Base-by-base conservation (phyloP, 1,139 yeast species). In the Yamadazyma epiphylla region DNA sequence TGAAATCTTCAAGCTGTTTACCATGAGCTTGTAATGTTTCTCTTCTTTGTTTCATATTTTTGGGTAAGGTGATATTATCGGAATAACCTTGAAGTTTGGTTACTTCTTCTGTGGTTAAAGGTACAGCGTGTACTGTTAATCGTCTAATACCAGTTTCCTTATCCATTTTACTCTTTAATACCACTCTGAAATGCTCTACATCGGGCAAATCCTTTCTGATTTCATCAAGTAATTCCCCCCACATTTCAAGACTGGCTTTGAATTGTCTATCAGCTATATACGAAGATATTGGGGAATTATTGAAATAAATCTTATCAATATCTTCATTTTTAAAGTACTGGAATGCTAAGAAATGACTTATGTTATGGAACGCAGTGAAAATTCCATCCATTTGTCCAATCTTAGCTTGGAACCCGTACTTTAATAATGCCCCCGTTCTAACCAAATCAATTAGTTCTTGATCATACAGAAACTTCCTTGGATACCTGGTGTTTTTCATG, bases 371-470 rank as follows among this genome's bases (percentile, higher is more conserved):
- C 0, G 96, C 96, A 15, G 91, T 68, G 44, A 85, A 88, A 4
- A 91, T 87, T 5, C 98, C 98, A 55, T 89, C 96, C 98, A 91
- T 91, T 46, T 84, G 80, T 2, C 98, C 98, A 28, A 91, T 84
- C 39, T 96, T 69, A 0, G 96, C 97, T 53, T 91, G 98, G 41
- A 89, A 67, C 9, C 86, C 73, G 50, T 89, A 91, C 55, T 91
- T 91, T 45, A 91, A 61, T 58, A 91, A 58, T 0, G 94, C 82
- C 1, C 71, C 73, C 2, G 91, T 75, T 35, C 85, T 63, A 10
- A 83, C 74, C 44, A 91, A 68, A 49, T 91, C 98, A 38, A 62
- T 68, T 51, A 73, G 70, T 48, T 91, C 98, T 42, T 80, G 82
- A 2, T 11, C n/a, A 23, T 39, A 32, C 10, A 25, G 20, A 12